Evolutionary conservation across 2,329 filamentous ascomycete species (phyloP).

Genomic region (Teratosphaeria viscida): DNA sequence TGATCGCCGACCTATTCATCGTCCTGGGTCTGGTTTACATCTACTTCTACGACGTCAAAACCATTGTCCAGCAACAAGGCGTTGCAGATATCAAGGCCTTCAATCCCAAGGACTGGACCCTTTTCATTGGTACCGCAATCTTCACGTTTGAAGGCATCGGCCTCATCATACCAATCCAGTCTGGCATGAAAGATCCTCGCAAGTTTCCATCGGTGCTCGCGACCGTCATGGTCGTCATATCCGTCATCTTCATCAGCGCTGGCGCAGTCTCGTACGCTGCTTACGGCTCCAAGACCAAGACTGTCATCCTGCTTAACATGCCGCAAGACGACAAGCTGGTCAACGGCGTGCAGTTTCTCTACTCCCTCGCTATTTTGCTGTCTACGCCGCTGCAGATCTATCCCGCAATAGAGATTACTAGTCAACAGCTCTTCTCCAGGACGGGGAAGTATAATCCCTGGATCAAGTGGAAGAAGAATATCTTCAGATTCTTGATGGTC

Average conservation of each 20-base stretch:
- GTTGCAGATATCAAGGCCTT: slow-evolving; percentile 81
- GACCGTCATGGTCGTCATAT: slow-evolving; percentile 90
- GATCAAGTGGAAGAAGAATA: slow-evolving; percentile 99
- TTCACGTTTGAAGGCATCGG: slow-evolving; percentile 98
- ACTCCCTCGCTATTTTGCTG: slow-evolving; percentile 92
- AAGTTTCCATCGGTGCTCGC: slow-evolving; percentile 86
- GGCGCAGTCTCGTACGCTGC: slow-evolving; percentile 92
- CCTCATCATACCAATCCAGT: slow-evolving; percentile 94
- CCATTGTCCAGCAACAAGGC: slow-evolving; percentile 61
- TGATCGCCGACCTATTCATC: slow-evolving; percentile 91
- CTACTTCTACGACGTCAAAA: slow-evolving; percentile 89
- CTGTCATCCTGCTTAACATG: slow-evolving; percentile 89
- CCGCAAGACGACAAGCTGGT: slow-evolving; percentile 93
- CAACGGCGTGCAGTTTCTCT: slow-evolving; percentile 91
- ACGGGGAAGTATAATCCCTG: slow-evolving; percentile 97
- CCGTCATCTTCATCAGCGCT: slow-evolving; percentile 78
- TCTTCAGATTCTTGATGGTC: slow-evolving; percentile 89
- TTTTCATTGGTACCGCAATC: slow-evolving; percentile 97
- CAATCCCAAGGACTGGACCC: slow-evolving; percentile 84
- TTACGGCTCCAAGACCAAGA: slow-evolving; percentile 90
- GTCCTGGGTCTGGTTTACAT: slow-evolving; percentile 84
- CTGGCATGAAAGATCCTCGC: slow-evolving; percentile 82
- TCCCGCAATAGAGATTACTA: slow-evolving; percentile 91
- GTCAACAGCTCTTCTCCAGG: slow-evolving; percentile 84
- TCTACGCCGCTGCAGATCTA: slow-evolving; percentile 95